A percentile compares a stretch with the other conserved stretches of the same genome.
These are phyloP conservation scores for Megacollybia marginata DNA, from an alignment of 768 basidiomycete genomes.

Conservation along the genomic window DNA sequence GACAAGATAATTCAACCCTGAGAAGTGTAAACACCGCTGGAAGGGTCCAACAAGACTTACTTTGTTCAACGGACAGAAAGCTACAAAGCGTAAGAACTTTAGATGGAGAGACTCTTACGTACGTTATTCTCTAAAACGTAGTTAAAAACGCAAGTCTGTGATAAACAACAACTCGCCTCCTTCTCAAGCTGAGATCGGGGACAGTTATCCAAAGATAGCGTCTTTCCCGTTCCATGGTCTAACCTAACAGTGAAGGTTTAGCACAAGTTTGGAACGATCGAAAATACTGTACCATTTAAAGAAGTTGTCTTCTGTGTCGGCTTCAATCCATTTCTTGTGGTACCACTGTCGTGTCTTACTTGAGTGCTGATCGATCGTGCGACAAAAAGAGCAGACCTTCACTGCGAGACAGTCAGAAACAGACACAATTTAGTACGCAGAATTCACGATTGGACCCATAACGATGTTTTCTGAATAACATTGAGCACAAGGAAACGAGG, in stretches of 20 bases:
- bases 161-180: constrained; percentile 32
- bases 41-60: constrained; percentile 18
- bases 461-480: constrained; percentile 40
- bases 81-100: constrained; percentile 17
- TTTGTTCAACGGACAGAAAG: constrained; percentile 53
- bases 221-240: constrained; percentile 51
- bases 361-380: too few relatives aligned
- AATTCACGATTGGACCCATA: constrained; percentile 56
- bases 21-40: not conserved
- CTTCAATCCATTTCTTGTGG: constrained; percentile 49
- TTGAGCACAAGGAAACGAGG: not conserved
- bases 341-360: constrained; percentile 39
- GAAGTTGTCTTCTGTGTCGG: constrained; percentile 59
- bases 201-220: constrained; percentile 49
- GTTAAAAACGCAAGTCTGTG: not conserved
- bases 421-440: not conserved
- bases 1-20: constrained; percentile 60
- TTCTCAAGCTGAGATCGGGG: constrained; percentile 51
- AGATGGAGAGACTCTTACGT: constrained; percentile 37
- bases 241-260: constrained; percentile 36
- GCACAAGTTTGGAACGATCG: not conserved
- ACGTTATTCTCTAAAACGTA: constrained; percentile 1
- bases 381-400: constrained; percentile 23
- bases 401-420: constrained; percentile 20
- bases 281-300: constrained; percentile 41